Base-by-base conservation (phyloP, 75 land plant species). In the Cupressus sempervirens region DNA sequence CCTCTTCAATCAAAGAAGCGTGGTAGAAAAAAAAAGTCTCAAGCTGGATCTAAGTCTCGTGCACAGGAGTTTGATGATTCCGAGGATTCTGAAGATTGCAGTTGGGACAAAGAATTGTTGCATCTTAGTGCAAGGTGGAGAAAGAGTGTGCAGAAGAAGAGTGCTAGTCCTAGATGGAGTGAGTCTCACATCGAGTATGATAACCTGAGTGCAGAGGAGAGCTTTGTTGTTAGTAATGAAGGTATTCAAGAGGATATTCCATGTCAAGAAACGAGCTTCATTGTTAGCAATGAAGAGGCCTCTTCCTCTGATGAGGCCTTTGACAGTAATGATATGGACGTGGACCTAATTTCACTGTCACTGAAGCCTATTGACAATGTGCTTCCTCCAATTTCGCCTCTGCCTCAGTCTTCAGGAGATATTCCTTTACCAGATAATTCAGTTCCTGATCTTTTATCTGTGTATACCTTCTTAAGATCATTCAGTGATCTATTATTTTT, bases 361-460 rank as follows among this genome's bases (percentile, higher is more conserved):
- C 82, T 41, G 1, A 56, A 32, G 18, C 12, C 56, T 32, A 82
- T 18, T 38, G 89, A 88, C 36, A 8, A 32, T 30, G 83, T 38
- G 10, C 53, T 84, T 81, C 82, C 84, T 53, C 87, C 88, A 20
- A 88, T 90, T 29, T 89, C 83, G 3, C 73, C 87, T 29, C 74
- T 95, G 84, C 97, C 98, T 35, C 90, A 91, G 1, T 93, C 97
- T 54, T 93, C 98, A 3, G 89, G 91, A 23, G 89, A 90, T 48
- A 76, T 95, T n/a, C 89, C 89, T 29, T 79, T 95, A 54, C 92
- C 93, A 9, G 87, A 91, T 46, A 87, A 86, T 46, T 87, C 90
- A 52, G 84, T 93, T 83, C 83, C 88, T 15, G 86, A 96, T 82
- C 90, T 95, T 26, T 93, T 96, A 74, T 88, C 94, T 29, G 93